Evolutionary conservation across 441 rosid genomes (phyloP).

Genomic region (Euphorbia schlechtendalii): DNA sequence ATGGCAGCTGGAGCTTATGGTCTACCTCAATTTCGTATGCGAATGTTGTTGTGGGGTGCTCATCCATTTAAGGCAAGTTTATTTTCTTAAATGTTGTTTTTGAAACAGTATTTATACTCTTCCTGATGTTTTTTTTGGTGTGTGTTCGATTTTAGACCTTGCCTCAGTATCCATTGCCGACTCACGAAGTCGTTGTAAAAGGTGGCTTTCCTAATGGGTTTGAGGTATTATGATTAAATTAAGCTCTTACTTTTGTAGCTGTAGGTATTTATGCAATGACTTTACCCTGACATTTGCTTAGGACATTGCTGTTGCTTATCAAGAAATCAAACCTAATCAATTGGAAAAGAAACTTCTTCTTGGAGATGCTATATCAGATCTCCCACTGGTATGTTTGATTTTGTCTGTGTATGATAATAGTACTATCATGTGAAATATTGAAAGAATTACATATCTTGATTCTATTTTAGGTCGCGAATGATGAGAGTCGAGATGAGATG

Average conservation of each 20-base stretch:
- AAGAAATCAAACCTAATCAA: conserved; percentile 1
- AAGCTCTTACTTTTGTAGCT: not conserved
- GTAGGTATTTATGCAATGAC: not conserved
- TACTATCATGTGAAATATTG: not conserved
- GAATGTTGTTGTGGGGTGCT: conserved; percentile 16
- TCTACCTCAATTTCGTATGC: conserved; percentile 13
- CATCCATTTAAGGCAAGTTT: conserved; percentile 13
- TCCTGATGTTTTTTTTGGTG: not conserved
- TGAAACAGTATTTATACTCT: not conserved
- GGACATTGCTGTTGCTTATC: conserved; percentile 16
- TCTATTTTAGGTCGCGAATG: conserved; percentile 6
- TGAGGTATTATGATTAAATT: conserved; percentile 8
- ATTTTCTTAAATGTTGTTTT: not conserved
- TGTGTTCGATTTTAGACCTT: not conserved
- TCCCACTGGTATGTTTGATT: not conserved
- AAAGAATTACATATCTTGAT: not conserved
- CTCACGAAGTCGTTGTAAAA: conserved; percentile 11
- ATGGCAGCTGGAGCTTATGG: conserved; percentile 21
- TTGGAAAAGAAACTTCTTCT: conserved; percentile 8
- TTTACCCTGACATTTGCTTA: not conserved
- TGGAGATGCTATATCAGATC: conserved; percentile 15
- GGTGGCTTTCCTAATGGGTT: conserved; percentile 13
- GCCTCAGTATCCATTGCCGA: conserved; percentile 16
- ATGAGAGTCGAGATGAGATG: conserved; percentile 10
- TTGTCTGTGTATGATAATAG: not conserved